Conservation (phyloP, 768 basidiomycete species). For the Lentinula sp. region DNA sequence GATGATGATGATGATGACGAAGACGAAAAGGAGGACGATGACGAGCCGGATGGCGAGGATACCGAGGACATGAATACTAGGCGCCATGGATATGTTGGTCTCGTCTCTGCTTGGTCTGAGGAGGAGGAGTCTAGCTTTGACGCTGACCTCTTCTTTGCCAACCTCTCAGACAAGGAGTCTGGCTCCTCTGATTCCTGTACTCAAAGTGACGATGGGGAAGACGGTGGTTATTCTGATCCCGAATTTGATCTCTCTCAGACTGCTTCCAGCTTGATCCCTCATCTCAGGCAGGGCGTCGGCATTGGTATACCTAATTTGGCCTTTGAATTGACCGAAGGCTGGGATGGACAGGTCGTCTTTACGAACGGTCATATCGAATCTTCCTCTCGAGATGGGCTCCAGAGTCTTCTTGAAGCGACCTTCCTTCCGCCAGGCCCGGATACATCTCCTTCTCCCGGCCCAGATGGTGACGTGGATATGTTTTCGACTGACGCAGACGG, state of each 20-base stretch:
- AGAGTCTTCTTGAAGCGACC: background rate
- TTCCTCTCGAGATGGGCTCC: background rate
- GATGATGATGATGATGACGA: conserved; percentile 52
- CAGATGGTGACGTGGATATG: conserved; percentile 47
- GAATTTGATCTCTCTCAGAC: conserved; percentile 24
- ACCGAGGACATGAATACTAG: conserved; percentile 33
- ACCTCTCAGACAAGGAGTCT: conserved; percentile 55
- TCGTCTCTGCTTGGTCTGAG: conserved; percentile 74
- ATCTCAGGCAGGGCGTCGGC: conserved; percentile 23
- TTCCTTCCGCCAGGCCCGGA: conserved; percentile 9
- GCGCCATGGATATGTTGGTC: conserved; percentile 45
- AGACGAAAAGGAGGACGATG: conserved; percentile 18
- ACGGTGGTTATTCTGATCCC: conserved; percentile 38
- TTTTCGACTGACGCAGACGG: conserved; percentile 14
- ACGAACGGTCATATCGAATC: conserved; percentile 52
- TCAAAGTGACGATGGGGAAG: conserved; percentile 34
- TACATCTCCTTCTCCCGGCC: conserved; percentile 42
- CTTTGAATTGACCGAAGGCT: conserved; percentile 67
- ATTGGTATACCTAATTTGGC: conserved; percentile 36
- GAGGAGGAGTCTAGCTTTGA: conserved; percentile 74
- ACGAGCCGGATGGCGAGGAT: conserved; percentile 34
- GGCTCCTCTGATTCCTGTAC: conserved; percentile 11
- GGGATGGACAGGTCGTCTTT: conserved; percentile 74
- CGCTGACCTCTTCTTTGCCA: conserved; percentile 79
- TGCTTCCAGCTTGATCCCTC: conserved; percentile 21